These are phyloP conservation scores for Seiridium cupressi DNA, from an alignment of 2,329 filamentous ascomycete species.

Conservation along the genomic window DNA sequence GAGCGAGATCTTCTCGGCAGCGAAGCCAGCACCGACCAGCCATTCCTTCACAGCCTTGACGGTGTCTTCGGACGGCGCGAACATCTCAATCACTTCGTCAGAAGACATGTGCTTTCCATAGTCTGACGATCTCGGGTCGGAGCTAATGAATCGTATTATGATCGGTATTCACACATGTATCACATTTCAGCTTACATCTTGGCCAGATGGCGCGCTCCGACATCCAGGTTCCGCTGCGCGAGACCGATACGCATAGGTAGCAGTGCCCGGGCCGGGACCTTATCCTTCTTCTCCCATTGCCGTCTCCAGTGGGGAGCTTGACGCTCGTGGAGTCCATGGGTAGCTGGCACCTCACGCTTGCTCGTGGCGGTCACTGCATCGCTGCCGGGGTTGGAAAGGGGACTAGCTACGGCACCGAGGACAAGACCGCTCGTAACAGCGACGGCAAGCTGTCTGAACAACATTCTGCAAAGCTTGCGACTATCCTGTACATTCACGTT, in stretches of 20 bases:
- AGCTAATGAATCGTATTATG: conserved; percentile 14
- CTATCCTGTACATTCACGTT: not conserved
- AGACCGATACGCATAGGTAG: conserved; percentile 33
- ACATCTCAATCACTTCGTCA: conserved; percentile 34
- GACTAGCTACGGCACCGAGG: conserved; percentile 16
- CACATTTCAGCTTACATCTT: conserved; percentile 21
- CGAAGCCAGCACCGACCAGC: conserved; percentile 29
- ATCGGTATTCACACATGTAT: not conserved
- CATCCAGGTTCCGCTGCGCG: conserved; percentile 25
- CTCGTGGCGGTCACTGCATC: not conserved
- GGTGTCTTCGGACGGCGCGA: conserved; percentile 30
- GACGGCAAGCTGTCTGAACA: conserved; percentile 13
- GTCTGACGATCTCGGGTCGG: conserved; percentile 22
- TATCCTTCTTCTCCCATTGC: conserved; percentile 24
- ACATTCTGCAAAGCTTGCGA: conserved; percentile 10
- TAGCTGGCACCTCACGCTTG: conserved; percentile 17
- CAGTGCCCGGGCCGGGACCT: conserved; percentile 18
- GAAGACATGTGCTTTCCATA: conserved; percentile 37
- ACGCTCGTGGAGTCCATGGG: conserved; percentile 30
- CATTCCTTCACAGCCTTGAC: conserved; percentile 29
- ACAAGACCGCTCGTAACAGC: conserved; percentile 16
- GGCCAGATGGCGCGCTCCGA: conserved; percentile 28
- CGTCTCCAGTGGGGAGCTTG: conserved; percentile 21
- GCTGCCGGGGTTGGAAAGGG: conserved; percentile 6
- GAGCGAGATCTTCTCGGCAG: conserved; percentile 16